Base-by-base conservation (phyloP, 208 protist species). In the Trypanosoma mega region DNA sequence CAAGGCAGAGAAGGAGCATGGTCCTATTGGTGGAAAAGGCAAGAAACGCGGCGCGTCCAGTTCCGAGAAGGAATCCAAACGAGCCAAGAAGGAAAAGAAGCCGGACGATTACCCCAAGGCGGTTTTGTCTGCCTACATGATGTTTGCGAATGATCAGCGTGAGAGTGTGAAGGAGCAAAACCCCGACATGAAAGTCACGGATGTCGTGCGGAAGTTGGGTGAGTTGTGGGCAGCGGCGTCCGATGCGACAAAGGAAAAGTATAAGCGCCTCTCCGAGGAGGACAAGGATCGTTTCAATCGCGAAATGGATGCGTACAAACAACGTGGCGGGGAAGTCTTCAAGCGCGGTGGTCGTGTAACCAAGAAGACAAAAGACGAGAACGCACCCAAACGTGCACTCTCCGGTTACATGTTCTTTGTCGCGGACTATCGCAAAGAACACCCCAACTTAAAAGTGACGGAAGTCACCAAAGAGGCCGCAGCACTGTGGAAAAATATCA, bases 81-180 rank as follows among this genome's bases (percentile, higher is more conserved):
- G 66, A 47, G 45, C 7, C 4, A 86, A 84, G 69, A 58, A 63
- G 26, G 78, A 71, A 41, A 84, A 81, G 68, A 94, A 92, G 57
- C 86, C 86, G 1, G 83, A 88, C 9, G 74, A 90, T 64, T 90
- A 89, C 65, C 90, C 90, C 44, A 96, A 95, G 76, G 72, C 68
- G 4, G 76, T 86, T 23, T 58, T 92, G 9, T 77, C 74, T 7
- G 41, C 82, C 4, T 96, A 87, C 71, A 72, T 95, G 34, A 57
- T 94, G 16, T 96, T 94, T 54, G 66, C 34, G 37, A 83, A 81
- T 53, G 84, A 93, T 20, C 66, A 91, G 44, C 76, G 87, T 29
- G 78, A 85, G 20, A 76, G 74, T 46, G 31, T 90, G 16, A 88
- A 90, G 75, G 76, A 31, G n/a, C 43, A 76, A 36, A 80, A 90